Evolutionary conservation across 495 filamentous ascomycete species (phyloP), one percentile per base, ranked within the genome.

Genomic region (Aspergillus taichungensis): DNA sequence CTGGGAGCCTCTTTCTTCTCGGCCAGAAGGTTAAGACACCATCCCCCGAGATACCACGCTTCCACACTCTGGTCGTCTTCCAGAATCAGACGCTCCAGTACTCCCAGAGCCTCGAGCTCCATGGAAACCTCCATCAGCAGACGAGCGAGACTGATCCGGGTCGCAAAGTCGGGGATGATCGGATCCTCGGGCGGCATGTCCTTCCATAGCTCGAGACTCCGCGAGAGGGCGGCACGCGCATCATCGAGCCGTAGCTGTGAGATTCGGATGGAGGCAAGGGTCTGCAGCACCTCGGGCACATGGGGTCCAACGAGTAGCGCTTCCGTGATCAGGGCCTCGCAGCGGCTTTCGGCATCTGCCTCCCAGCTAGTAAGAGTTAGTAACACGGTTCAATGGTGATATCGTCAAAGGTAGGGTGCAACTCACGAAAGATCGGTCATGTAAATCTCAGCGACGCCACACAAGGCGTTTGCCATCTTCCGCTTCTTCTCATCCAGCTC

Each of bases 31-130:
- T 87, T 85, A 46, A 88, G 72, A 45, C 85, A 85, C 85, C 91
- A 99, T 8, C 94, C 94, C 30, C 94, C 91, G 3, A 97, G 71
- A 67, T 99, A 99, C 89, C 88, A 95, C 2, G 85, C 85, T 63
- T 99, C 94, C 8, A 96, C 87, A 63, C 90, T 88, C 50, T 80
- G 74, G 60, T 99, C 94, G 51, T 97, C 89, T 62, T 97, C 94
- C 5, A 71, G 62, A 12, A 95, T 79, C 40, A 99, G 60, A 40
- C 86, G 70, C 53, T 94, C 88, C 36, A 95, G 70, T 6, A 96
- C 88, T 40, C 85, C 81, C 14, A 95, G 72, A 5, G 92, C 94
- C 48, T 86, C 78, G 43, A 87, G 75, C 56, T 88, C 82, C 83
- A 95, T 80, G 37, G 74, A 79, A 3, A 87, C 87, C 63, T 97